Conservation (phyloP, 768 basidiomycete genomes). For the Favolaschia claudopus region DNA sequence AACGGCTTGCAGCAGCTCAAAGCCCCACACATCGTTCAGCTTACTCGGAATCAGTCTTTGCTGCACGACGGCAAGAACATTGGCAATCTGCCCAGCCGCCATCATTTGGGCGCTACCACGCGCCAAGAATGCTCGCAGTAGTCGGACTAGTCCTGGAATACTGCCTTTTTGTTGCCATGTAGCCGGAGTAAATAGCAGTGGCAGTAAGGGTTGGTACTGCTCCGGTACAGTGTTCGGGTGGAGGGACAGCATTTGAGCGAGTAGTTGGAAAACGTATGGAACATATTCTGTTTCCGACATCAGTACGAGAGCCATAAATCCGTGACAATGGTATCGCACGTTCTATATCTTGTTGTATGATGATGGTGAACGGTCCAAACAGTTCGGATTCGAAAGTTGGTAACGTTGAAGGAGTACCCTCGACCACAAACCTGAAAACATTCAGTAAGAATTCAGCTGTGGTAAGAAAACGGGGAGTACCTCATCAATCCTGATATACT, state of each 20-base stretch:
- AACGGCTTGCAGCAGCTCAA: constrained; percentile 85
- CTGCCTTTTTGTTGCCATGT: constrained; percentile 95
- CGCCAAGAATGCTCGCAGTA: constrained; percentile 83
- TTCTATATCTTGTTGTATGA: constrained; percentile 92
- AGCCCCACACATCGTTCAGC: constrained; percentile 88
- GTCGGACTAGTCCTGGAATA: constrained; percentile 90
- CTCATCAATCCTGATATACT: constrained; percentile 93
- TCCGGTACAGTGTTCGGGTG: constrained; percentile 72
- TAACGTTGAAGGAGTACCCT: constrained; percentile 71
- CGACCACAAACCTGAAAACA: constrained; percentile 75
- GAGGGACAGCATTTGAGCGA: constrained; percentile 93
- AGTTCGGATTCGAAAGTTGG: constrained; percentile 80
- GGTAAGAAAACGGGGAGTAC: constrained; percentile 44
- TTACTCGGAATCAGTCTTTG: constrained; percentile 90
- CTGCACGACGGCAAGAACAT: constrained; percentile 87
- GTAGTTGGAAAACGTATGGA: constrained; percentile 96
- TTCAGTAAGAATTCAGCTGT: background rate
- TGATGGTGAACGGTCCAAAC: constrained; percentile 87
- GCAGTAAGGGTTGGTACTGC: constrained; percentile 81
- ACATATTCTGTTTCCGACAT: constrained; percentile 80
- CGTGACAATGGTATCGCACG: constrained; percentile 57
- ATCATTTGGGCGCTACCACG: constrained; percentile 76
- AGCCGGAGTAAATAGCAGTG: constrained; percentile 82
- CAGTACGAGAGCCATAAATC: background rate
- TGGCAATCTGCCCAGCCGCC: constrained; percentile 72